Evolutionary conservation across 2,329 filamentous ascomycete species (phyloP), one percentile per base, ranked within the genome.

Genomic region (Ceratocystis diversiconidia): DNA sequence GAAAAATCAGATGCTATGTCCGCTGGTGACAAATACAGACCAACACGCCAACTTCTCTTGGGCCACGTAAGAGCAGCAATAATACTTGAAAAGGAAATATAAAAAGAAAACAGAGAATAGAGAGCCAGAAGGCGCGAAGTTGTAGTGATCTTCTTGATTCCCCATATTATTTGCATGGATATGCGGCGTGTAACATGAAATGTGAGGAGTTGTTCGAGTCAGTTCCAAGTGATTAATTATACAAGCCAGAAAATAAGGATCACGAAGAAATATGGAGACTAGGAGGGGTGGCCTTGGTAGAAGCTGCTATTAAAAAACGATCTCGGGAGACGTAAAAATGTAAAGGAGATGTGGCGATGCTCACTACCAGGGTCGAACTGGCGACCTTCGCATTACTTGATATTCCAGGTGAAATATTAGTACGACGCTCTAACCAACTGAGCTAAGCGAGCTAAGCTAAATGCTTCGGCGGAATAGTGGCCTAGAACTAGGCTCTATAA

Each of bases 391-490:
- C 61, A 66, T 66, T 66, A 66, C 61, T 52, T 60, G 25, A 63
- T 63, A 61, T 66, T 62, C 28, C 5, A 30, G 41, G 61, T 66
- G 10, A n/a, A 48, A 66, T 66, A 66, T 66, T 66, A 66, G 65
- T 66, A 66, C 65, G 65, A 63, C 65, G 61, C 65, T 66, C 65
- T 66, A 66, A 66, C 65, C 61, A 66, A 63, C 65, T 67, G 62
- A 67, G 61, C 65, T 67, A 67, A 67, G 65, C 65, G 62, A 67
- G 65, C 65, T n/a, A 36, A 59, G 41, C 57, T 64, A 28, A 2
- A 6, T 43, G 5, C 19, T 61, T 44, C 32, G 32, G 8, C 32
- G 32, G 1, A 5, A 3, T 36, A 10, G 7, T 36, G 7, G 0
- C 1, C 3, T 1, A 0, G 6, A 36, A 3, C 32, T 2, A 5